phyloP scores from a whole-genome alignment of 495 filamentous ascomycete genomes.

The Xylaria cubensis region DNA sequence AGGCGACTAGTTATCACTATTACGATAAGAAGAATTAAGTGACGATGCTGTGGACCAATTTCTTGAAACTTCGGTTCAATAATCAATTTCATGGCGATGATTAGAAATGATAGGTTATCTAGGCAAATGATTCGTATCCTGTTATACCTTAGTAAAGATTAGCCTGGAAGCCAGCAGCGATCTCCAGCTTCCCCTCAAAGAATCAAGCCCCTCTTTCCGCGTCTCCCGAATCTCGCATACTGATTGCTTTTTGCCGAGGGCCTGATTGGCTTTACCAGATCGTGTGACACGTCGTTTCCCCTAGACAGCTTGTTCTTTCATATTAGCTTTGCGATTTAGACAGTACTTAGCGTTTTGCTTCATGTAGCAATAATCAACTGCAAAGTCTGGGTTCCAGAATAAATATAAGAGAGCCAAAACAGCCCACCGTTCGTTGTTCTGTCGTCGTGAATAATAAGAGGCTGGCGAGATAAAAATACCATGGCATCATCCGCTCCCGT shows the following conservation, averaged over 20 bases:
- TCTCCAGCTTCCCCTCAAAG: conserved; percentile 1
- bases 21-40: neutral
- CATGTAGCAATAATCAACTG: neutral
- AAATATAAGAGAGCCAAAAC: neutral
- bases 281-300: neutral
- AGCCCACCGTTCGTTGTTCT: neutral
- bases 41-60: neutral
- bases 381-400: neutral
- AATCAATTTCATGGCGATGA: neutral
- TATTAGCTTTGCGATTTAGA: neutral
- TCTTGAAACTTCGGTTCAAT: too few relatives aligned
- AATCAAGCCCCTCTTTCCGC: neutral
- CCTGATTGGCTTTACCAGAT: neutral
- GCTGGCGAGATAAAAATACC: neutral
- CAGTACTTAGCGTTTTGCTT: neutral
- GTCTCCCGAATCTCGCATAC: neutral
- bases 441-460: neutral
- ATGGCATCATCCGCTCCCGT: conserved; percentile 39
- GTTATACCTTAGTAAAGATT: neutral
- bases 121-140: neutral
- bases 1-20: neutral
- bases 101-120: neutral
- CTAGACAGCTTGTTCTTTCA: neutral
- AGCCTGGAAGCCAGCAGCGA: neutral
- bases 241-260: neutral